Evolutionary conservation across 306 rosid species (phyloP).

Genomic region (Quercus alba): DNA sequence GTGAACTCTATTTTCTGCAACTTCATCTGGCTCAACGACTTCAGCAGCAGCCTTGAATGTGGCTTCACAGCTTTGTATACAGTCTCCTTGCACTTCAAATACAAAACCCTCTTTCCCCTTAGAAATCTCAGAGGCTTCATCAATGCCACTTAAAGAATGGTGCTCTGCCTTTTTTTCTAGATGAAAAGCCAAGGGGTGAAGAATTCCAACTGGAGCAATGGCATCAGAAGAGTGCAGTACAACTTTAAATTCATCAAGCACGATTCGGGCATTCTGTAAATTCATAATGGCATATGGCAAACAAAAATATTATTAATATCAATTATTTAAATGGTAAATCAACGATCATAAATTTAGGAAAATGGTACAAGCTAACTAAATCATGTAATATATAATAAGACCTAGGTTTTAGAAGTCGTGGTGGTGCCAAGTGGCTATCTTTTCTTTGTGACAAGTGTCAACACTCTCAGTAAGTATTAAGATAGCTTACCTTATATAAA

Average conservation of each 20-base stretch:
- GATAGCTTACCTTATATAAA: too few species aligned
- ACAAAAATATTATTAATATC: constrained; percentile 9
- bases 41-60: constrained; percentile 36
- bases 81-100: constrained; percentile 62
- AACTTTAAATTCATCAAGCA: constrained; percentile 75
- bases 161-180: constrained; percentile 63
- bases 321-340: background rate
- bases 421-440: too few species aligned
- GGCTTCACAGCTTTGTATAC: constrained; percentile 36
- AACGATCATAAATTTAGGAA: background rate
- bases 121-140: constrained; percentile 27
- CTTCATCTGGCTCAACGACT: constrained; percentile 30
- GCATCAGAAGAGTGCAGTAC: constrained; percentile 85
- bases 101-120: constrained; percentile 46
- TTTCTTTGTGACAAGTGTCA: too few species aligned
- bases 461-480: too few species aligned
- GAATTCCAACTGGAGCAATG: constrained; percentile 89
- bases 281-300: constrained; percentile 8
- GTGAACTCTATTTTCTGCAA: constrained; percentile 44
- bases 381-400: background rate
- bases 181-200: constrained; percentile 85
- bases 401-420: too few species aligned
- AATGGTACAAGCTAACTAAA: background rate
- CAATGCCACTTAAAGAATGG: constrained; percentile 29
- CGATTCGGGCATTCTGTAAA: constrained; percentile 73